Base-by-base conservation (phyloP, 768 basidiomycete genomes). In the Plicaturopsis crispa region DNA sequence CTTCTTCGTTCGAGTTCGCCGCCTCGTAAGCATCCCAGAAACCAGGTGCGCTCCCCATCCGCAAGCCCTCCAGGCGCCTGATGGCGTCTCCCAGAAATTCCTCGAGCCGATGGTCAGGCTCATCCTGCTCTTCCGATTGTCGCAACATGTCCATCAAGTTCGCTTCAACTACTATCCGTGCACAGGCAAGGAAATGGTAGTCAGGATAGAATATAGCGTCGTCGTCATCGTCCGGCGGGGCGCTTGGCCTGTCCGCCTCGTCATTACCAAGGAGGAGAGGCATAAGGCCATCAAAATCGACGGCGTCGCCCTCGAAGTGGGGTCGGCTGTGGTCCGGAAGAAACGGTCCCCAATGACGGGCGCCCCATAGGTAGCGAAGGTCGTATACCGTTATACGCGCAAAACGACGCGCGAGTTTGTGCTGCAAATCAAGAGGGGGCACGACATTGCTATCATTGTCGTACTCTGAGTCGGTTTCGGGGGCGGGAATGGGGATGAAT, bases 151-250 rank as follows among this genome's bases (percentile, higher is more conserved):
- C 71, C 8, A 55, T 60, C 41, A 78, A 38, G 41, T 76, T 78
- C 22, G 64, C 60, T 46, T 78, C 75, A 12, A 78, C 60, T 7
- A 75, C 56, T 17, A 68, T 55, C 10, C 76, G 65, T 6, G 61
- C 73, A 11, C 72, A 68, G 3, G 71, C 61, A 10, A 78, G 65
- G 53, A 63, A 78, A 2, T 58, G 55, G 52, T 75, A 78, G 46
- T 78, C 75, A 0, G 70, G 70, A 12, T 66, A 44, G 13, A 55
- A 43, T 35, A 14, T 31, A 23, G 5, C 35, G 10, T 26, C 34
- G 33, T 43, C 35, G n/a, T 46, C 42, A 3, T 46, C 48, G 22
- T 19, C 7, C 18, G 8, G 8, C 35, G 14, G 4, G 17, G 6
- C 18, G 17, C 5, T 36, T 14, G 8, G 35, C 8, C 41, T 43